Evolutionary conservation across 2,329 filamentous ascomycete species (phyloP), one percentile per base, ranked within the genome.

Genomic region (Pestalotiopsis sp.): DNA sequence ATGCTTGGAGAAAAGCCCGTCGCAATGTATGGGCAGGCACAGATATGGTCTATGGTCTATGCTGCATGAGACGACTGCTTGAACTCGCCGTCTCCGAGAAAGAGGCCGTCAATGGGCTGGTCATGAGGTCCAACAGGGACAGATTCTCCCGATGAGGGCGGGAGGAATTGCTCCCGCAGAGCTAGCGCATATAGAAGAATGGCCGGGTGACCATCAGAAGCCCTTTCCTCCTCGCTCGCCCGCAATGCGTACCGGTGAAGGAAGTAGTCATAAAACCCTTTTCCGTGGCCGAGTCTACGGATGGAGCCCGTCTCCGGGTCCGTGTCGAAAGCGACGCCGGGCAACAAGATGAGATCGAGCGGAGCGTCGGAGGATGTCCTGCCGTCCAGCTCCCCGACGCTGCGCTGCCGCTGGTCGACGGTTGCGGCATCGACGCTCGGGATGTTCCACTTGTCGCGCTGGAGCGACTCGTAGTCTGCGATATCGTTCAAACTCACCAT

Each of bases 181-280:
- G 93, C 92, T 77, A 98, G 86, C 70, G 93, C 96, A 80, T 94
- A 89, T 72, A 91, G 81, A 71, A 86, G 81, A 76, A 88, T 79
- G 75, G 82, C 78, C 67, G 77, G 76, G 65, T 74, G 75, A 65
- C 73, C 74, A 72, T 78, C 75, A 39, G 77, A 73, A 57, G 76
- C 76, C 49, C 77, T 77, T 57, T 78, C 76, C 67, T 78, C 76
- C 62, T 80, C 72, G 61, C 76, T 73, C 63, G 72, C 71, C 70
- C 77, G 78, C 79, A 86, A 77, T 66, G 82, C 79, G 75, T 95
- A 97, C 73, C 91, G 89, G 76, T 91, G 89, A 77, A 99, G 82
- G 80, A 97, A 99, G 80, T 91, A 92, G 83, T 99, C 96, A 84
- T 99, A 99, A 82, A 97, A 99, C 39, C 96, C 96, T 80, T 94